These are phyloP conservation scores for Anastatica hierochuntica DNA, from an alignment of 345 rosid genomes.

Conservation along the genomic window DNA sequence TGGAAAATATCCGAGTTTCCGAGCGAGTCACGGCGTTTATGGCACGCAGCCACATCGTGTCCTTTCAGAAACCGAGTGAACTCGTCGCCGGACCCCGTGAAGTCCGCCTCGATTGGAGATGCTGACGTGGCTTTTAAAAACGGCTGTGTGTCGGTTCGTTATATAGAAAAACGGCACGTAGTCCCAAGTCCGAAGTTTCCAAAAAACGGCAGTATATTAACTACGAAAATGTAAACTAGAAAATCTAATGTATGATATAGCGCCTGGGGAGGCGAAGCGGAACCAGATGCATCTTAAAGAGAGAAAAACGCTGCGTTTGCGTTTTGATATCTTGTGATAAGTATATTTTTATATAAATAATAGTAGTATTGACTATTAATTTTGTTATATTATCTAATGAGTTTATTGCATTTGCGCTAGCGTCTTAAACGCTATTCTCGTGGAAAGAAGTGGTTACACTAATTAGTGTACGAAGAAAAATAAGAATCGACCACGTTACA, in stretches of 20 bases:
- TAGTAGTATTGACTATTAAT: background rate
- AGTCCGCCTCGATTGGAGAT: conserved; percentile 73
- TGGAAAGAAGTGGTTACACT: background rate
- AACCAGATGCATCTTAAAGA: conserved; percentile 25
- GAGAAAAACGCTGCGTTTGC: background rate
- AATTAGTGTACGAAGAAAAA: too few species aligned
- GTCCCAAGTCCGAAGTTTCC: too few species aligned
- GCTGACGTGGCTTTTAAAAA: conserved; percentile 23
- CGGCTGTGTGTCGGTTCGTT: background rate
- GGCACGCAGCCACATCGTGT: conserved; percentile 81
- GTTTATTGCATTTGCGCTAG: background rate
- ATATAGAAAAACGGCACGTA: conserved; percentile 10
- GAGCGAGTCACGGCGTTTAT: conserved; percentile 88
- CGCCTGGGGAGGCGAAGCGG: conserved; percentile 30
- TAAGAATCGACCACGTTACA: background rate
- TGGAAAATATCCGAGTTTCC: conserved; percentile 77
- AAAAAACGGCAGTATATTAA: conserved; percentile 6
- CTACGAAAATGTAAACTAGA: background rate
- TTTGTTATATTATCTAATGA: background rate
- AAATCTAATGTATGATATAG: conserved; percentile 2
- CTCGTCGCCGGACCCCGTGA: conserved; percentile 50
- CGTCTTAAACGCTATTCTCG: too few species aligned
- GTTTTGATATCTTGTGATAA: background rate
- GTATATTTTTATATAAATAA: too few species aligned
- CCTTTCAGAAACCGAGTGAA: conserved; percentile 70